Percentiles rank a stretch among this genome's conserved stretches.
Conservation (phyloP, 441 rosid genomes). For the Bocquillonia castaneifolia region DNA sequence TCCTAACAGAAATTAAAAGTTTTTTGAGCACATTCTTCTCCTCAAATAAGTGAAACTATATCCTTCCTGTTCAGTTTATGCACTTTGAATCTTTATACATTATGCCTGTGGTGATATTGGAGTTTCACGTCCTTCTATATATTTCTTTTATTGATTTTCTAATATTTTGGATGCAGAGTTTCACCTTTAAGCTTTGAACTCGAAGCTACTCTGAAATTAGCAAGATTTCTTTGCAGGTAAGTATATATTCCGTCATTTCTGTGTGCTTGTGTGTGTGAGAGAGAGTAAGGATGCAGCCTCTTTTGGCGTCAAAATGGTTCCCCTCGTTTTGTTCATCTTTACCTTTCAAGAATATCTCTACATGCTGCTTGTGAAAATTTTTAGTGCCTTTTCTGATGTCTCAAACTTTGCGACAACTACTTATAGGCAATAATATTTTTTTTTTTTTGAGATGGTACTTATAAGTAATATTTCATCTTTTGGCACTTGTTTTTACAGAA, state of each 20-base stretch:
- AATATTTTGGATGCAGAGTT: constrained; percentile 54
- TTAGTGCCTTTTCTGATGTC: background rate
- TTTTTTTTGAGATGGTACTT: background rate
- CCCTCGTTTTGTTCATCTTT: background rate
- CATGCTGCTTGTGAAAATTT: background rate
- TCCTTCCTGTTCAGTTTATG: background rate
- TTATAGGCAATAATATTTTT: background rate
- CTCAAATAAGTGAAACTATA: background rate
- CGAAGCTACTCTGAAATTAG: constrained; percentile 87
- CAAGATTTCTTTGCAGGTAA: constrained; percentile 96
- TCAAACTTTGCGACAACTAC: background rate
- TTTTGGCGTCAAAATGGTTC: background rate
- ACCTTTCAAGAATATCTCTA: background rate
- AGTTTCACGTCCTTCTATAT: constrained; percentile 13
- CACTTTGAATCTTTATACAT: background rate
- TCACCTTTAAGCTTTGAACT: constrained; percentile 97
- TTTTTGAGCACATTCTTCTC: background rate
- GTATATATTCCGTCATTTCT: background rate
- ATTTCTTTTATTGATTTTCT: constrained; percentile 12
- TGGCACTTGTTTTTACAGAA: constrained; percentile 43
- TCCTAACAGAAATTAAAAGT: background rate
- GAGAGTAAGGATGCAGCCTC: background rate
- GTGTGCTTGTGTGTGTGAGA: background rate
- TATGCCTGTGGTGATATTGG: background rate
- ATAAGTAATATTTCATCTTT: background rate